A percentile compares a stretch with the other conserved stretches of the same genome.
Conservation (phyloP, 2,329 filamentous ascomycete genomes). For the Aspergillus novofumigatus region DNA sequence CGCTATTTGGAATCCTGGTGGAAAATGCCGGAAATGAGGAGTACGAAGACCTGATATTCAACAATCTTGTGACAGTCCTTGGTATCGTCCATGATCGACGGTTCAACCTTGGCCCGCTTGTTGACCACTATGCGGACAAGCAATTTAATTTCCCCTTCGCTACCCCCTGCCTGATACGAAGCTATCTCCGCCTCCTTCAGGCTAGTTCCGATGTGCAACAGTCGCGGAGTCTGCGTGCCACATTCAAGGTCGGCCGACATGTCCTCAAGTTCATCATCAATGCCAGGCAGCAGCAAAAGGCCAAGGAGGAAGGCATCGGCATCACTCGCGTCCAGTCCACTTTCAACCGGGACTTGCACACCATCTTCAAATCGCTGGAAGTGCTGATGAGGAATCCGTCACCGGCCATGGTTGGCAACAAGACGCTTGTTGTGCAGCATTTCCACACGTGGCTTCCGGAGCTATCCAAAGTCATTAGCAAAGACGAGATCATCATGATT, state of each 20-base stretch:
- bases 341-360: conserved; percentile 78
- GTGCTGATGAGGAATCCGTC: conserved; percentile 82
- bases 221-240: conserved; percentile 78
- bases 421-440: conserved; percentile 91
- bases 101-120: conserved; percentile 84
- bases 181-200: conserved; percentile 76
- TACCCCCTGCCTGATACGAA: conserved; percentile 80
- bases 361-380: conserved; percentile 86
- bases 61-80: conserved; percentile 80
- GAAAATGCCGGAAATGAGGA: conserved; percentile 89
- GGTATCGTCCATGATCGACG: conserved; percentile 91
- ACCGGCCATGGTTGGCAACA: conserved; percentile 83
- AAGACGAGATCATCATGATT: conserved; percentile 83
- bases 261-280: conserved; percentile 94
- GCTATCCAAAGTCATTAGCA: conserved; percentile 68
- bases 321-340: conserved; percentile 67
- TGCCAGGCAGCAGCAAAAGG: conserved; percentile 77
- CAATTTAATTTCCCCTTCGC: conserved; percentile 92
- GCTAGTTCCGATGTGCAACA: conserved; percentile 79
- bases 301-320: conserved; percentile 82
- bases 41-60: conserved; percentile 89
- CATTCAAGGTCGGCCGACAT: conserved; percentile 91
- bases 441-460: conserved; percentile 98
- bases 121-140: conserved; percentile 84
- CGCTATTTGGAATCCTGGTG: conserved; percentile 84